phyloP scores from a whole-genome alignment of 495 filamentous ascomycete species.

The Xylaria bambusicola region DNA sequence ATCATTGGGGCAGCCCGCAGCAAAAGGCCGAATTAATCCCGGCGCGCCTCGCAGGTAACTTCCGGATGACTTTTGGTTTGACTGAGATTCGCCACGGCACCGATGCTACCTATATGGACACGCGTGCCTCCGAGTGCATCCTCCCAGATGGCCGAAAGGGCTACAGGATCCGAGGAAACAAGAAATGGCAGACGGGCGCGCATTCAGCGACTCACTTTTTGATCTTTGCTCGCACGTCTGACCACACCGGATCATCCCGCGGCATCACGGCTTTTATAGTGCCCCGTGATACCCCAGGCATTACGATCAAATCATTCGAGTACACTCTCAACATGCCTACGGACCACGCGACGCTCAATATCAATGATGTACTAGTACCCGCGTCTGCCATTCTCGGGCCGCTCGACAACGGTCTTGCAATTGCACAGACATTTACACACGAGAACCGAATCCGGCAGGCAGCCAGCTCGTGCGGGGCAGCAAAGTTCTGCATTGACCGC shows the following conservation, averaged over 20 bases:
- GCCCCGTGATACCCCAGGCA: constrained; percentile 45
- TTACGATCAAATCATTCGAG: constrained; percentile 55
- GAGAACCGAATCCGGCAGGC: constrained; percentile 65
- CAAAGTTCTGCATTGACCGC: constrained; percentile 56
- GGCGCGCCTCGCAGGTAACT: constrained; percentile 44
- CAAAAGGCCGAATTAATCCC: constrained; percentile 53
- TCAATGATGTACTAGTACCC: constrained; percentile 53
- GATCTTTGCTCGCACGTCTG: constrained; percentile 58
- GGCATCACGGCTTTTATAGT: constrained; percentile 63
- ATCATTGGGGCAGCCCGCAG: constrained; percentile 52
- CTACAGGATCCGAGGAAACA: constrained; percentile 55
- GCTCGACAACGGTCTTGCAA: constrained; percentile 50
- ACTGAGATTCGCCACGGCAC: constrained; percentile 63
- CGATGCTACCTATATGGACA: constrained; percentile 61
- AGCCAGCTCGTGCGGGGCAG: constrained; percentile 59
- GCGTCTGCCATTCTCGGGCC: constrained; percentile 49
- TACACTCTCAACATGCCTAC: constrained; percentile 67
- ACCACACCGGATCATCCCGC: constrained; percentile 43
- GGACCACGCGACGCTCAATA: constrained; percentile 52
- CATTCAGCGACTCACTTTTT: constrained; percentile 60
- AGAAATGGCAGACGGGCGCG: constrained; percentile 65
- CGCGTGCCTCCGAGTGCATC: constrained; percentile 21
- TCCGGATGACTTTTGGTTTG: constrained; percentile 58
- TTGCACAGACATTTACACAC: constrained; percentile 64
- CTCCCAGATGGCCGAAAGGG: constrained; percentile 39